Evolutionary conservation across 257 asterid genomes (phyloP), one percentile per base, ranked within the genome.

Genomic region (Solanum lycopersicoides): DNA sequence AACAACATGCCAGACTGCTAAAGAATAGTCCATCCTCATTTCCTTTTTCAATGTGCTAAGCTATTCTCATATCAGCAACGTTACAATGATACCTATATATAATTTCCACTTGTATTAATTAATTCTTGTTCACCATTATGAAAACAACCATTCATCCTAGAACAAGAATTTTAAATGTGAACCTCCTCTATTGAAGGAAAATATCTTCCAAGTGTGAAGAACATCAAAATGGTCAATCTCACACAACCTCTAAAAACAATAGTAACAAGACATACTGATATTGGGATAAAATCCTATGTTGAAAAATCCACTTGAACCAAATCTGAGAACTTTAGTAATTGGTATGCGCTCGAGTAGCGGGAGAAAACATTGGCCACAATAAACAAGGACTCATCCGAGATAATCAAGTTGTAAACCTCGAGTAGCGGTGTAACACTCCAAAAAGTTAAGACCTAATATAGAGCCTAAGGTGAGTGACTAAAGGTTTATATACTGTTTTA

Each of bases 311-410:
- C 42, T 4, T 44, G 12, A 83, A 28, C 37, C 44, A 87, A 82
- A 53, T 53, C 32, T 66, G 71, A 72, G 82, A 37, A 44, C n/a
- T 87, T 86, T 47, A 53, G 84, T 16, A 75, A 66, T 4, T 11
- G 79, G 30, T 28, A 83, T 4, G 63, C 32, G n/a, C 44, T 14
- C 23, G 30, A 28, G 30, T 28, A 83, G 25, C 0, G 86, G 84
- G 4, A 88, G 34, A 80, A 50, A 39, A 65, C 83, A 53, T 84
- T 73, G 18, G 82, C 63, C 11, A 88, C 41, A 39, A 59, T 45
- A 20, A 28, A 18, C 13, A 88, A 45, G 32, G 77, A 88, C n/a
- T 65, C 90, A 44, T 88, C 86, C 5, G 88, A 77, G 56, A 88
- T 15, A 23, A 3, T 21, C 9, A 85, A 75, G 44, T 71, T 4